Evolutionary conservation across 2,329 filamentous ascomycete species (phyloP), one percentile per base, ranked within the genome.

Genomic region (Triangularia verruculosa): DNA sequence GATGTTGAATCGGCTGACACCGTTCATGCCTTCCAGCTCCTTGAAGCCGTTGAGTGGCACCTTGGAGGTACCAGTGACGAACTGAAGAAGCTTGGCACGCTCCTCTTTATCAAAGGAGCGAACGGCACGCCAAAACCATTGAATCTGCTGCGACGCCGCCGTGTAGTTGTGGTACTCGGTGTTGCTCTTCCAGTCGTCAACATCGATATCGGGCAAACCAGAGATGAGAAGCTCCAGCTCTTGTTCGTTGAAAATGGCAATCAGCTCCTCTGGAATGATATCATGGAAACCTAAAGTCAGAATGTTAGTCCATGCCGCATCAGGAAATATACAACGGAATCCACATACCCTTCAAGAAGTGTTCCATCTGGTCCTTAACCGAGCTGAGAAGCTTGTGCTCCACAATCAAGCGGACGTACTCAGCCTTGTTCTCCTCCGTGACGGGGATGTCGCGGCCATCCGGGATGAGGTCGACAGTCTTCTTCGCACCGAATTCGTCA

Each of bases 81-180:
- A 99, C 74, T 99, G 95, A 53, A 99, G 84, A 67, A 99, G 82
- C 78, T 99, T 99, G 71, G 95, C 95, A 65, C 92, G 91, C 79
- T 99, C 96, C 80, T 99, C 96, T 80, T 98, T 98, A 81, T 98
- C 96, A 74, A 97, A 99, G 4, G 93, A 97, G 71, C 95, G 89
- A 52, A 99, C 88, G 25, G 95, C 95, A 72, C 96, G 90, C 95
- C 95, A 99, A 86, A 99, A 99, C 95, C 95, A 99, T 76, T 98
- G 93, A 64, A 99, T 97, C 75, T 99, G 96, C 53, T 92, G 91
- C 2, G 95, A 97, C 0, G 93, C 94, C 30, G 92, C 89, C 4
- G 87, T 92, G 80, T 99, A 99, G 77, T 98, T 98, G 78, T 98
- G 94, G 72, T 99, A 98, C 74, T 99, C 96, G 1, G 94, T 96